phyloP scores from a whole-genome alignment of 805 yeast genomes.

The Saturnispora ahearnii region DNA sequence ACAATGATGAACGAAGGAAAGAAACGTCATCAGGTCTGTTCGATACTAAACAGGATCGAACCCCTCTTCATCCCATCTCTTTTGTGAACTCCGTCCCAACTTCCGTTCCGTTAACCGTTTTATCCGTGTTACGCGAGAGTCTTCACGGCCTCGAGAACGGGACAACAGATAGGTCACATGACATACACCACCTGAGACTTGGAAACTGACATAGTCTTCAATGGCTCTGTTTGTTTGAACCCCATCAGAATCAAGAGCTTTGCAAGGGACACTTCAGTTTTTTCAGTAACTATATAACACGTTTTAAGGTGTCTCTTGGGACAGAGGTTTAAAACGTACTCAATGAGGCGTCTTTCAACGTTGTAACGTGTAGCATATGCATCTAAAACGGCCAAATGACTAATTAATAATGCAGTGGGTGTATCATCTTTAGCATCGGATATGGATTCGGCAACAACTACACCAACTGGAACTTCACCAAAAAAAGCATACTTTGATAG shows the following conservation, averaged over 20 bases:
- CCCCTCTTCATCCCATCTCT: neutral
- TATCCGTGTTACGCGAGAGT: neutral
- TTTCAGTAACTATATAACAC: constrained; percentile 23
- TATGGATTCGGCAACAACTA: constrained; percentile 47
- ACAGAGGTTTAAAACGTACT: constrained; percentile 49
- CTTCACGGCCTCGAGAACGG: neutral
- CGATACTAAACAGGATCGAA: neutral
- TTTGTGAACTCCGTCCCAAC: neutral
- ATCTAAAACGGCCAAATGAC: constrained; percentile 38
- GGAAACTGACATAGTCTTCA: neutral
- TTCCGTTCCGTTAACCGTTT: neutral
- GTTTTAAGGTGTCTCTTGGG: constrained; percentile 43
- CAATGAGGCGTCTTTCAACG: constrained; percentile 51
- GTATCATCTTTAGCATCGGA: constrained; percentile 34
- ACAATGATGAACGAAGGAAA: neutral
- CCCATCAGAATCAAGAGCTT: constrained; percentile 9
- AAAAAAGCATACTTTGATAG: constrained; percentile 49
- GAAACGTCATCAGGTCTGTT: neutral
- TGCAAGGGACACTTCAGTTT: neutral
- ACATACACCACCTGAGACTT: neutral
- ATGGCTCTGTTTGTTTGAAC: constrained; percentile 7
- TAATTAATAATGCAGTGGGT: constrained; percentile 23
- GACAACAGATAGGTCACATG: neutral
- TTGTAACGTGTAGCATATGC: constrained; percentile 50
- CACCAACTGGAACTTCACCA: constrained; percentile 77